Percentiles rank a stretch among this genome's conserved stretches.
Evolutionary conservation across 1,139 yeast species (phyloP).

Genomic region (Geotrichum aggregatum): DNA sequence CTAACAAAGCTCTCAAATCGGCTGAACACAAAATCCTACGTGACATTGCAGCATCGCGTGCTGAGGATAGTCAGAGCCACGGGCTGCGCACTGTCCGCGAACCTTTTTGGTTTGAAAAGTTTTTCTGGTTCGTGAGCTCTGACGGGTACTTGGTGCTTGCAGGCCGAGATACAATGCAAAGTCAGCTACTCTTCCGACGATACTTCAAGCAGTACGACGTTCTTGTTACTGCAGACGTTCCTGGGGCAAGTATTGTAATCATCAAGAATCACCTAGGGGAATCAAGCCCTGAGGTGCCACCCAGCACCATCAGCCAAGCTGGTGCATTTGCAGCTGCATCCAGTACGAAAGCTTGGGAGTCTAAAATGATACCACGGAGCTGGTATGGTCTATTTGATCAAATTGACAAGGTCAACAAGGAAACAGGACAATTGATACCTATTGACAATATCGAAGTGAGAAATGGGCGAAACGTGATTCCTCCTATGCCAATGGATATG

Average conservation of each 20-base stretch:
- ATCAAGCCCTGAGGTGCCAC: constrained; percentile 55
- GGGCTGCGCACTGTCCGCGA: constrained; percentile 62
- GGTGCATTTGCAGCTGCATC: constrained; percentile 71
- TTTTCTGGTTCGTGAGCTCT: constrained; percentile 83
- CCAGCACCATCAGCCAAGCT: constrained; percentile 84
- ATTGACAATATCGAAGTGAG: constrained; percentile 51
- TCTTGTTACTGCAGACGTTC: constrained; percentile 70
- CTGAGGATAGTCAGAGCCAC: constrained; percentile 52
- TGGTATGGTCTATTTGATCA: constrained; percentile 73
- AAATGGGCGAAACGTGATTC: constrained; percentile 58
- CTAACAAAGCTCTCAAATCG: constrained; percentile 73
- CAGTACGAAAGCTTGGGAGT: constrained; percentile 87
- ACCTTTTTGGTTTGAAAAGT: constrained; percentile 90
- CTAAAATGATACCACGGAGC: constrained; percentile 58
- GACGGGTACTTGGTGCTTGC: constrained; percentile 86
- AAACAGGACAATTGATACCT: constrained; percentile 49
- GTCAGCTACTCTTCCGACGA: constrained; percentile 75
- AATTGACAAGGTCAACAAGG: constrained; percentile 64
- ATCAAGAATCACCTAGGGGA: constrained; percentile 58
- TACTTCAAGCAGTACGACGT: constrained; percentile 69
- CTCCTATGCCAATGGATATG: constrained; percentile 83
- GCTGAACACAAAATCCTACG: constrained; percentile 75
- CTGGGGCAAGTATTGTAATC: constrained; percentile 70
- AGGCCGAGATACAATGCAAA: constrained; percentile 80
- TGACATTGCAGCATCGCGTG: constrained; percentile 65